Evolutionary conservation across 352 stramenopile species (phyloP).

Genomic region (Globisporangium iwayamae): DNA sequence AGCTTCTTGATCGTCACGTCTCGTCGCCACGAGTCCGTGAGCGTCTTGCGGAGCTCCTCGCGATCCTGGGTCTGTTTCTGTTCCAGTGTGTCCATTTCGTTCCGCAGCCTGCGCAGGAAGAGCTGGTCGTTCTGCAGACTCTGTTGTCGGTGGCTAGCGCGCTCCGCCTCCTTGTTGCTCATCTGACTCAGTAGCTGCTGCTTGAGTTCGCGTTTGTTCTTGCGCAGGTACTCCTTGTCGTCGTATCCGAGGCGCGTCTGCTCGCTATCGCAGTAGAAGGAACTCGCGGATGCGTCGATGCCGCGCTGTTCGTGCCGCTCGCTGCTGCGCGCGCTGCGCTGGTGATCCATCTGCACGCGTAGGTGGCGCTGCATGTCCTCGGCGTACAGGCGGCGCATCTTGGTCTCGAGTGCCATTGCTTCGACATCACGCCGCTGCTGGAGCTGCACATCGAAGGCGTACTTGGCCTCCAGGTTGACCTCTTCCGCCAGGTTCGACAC

Average conservation of each 20-base stretch:
- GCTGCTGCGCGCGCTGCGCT: constrained; percentile 20
- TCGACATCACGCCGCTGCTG: constrained; percentile 60
- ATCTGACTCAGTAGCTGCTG: constrained; percentile 59
- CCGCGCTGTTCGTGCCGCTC: constrained; percentile 30
- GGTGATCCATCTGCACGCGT: constrained; percentile 47
- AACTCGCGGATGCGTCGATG: constrained; percentile 42
- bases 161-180: constrained; percentile 43
- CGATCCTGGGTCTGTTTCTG: constrained; percentile 51
- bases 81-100: constrained; percentile 59
- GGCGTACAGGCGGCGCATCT: constrained; percentile 39
- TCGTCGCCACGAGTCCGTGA: constrained; percentile 63
- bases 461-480: constrained; percentile 53
- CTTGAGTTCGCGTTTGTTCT: constrained; percentile 53
- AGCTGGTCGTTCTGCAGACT: constrained; percentile 51
- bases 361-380: constrained; percentile 61
- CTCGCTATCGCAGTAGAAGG: constrained; percentile 60
- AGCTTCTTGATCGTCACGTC: constrained; percentile 54
- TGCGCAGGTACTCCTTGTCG: constrained; percentile 35
- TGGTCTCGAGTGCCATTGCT: constrained; percentile 41
- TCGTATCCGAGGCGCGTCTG: constrained; percentile 47
- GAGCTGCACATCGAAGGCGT: constrained; percentile 47
- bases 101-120: constrained; percentile 48
- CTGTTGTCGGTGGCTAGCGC: constrained; percentile 30
- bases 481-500: constrained; percentile 46
- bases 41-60: constrained; percentile 46